phyloP scores from a whole-genome alignment of 2,329 filamentous ascomycete genomes.

The Chalaropsis ovoidea region DNA sequence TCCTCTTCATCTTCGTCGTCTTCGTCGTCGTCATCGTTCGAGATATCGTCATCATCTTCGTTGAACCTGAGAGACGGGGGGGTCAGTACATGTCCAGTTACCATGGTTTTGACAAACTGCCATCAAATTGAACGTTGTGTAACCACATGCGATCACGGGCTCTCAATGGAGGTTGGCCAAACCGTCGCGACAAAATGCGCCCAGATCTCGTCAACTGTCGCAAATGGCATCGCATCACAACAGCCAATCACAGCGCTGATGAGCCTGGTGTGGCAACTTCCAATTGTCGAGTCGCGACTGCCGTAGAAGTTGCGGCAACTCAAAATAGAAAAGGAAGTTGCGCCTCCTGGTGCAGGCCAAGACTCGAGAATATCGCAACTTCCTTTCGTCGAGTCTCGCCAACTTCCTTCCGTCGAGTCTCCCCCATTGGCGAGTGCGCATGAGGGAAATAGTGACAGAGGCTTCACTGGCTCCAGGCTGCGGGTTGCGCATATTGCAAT shows the following conservation, averaged over 20 bases:
- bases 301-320: not conserved
- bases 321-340: too few relatives aligned
- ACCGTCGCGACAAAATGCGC: not conserved
- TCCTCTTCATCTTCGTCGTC: conserved; percentile 35
- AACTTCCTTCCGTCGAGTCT: too few relatives aligned
- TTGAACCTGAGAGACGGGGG: not conserved
- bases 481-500: not conserved
- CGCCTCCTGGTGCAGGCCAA: too few relatives aligned
- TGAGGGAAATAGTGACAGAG: not conserved
- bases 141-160: too few relatives aligned
- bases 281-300: not conserved
- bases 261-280: not conserved
- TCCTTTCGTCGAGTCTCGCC: too few relatives aligned
- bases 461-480: not conserved
- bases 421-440: too few relatives aligned
- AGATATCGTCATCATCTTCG: conserved; percentile 26
- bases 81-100: not conserved
- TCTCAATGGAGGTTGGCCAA: not conserved
- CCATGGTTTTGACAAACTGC: not conserved
- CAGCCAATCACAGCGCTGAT: not conserved
- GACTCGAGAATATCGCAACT: too few relatives aligned
- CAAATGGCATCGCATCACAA: not conserved
- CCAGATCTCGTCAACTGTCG: not conserved
- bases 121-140: not conserved
- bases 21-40: conserved; percentile 36